A percentile compares a stretch with the other conserved stretches of the same genome.
These are phyloP conservation scores for Capsella bursapastoris DNA, from an alignment of 345 rosid species.

Conservation along the genomic window DNA sequence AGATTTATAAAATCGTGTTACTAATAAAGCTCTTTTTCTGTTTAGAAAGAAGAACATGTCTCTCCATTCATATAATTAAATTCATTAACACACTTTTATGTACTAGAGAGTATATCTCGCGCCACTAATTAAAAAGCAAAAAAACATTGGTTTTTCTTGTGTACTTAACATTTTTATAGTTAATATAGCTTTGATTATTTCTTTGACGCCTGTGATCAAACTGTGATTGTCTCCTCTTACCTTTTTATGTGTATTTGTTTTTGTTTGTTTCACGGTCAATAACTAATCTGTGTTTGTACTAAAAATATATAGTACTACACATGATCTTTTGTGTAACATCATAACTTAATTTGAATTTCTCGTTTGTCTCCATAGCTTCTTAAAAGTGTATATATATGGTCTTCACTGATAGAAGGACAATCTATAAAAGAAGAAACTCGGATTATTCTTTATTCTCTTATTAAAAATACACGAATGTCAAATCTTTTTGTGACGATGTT, in stretches of 20 bases:
- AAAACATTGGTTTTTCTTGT: not conserved
- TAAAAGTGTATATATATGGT: not conserved
- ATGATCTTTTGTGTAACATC: too few relatives aligned
- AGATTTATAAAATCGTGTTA: slow-evolving; percentile 7
- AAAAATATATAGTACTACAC: too few relatives aligned
- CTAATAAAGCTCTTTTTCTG: slow-evolving; percentile 21
- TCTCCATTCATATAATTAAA: not conserved
- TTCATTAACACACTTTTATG: slow-evolving; percentile 19
- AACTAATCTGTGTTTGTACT: too few relatives aligned
- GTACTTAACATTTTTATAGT: too few relatives aligned
- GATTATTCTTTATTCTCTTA: too few relatives aligned
- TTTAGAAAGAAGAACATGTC: not conserved
- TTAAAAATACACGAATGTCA: slow-evolving; percentile 6
- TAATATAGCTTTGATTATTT: too few relatives aligned
- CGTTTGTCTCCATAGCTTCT: not conserved
- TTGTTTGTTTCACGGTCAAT: too few relatives aligned
- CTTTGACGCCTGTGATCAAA: too few relatives aligned
- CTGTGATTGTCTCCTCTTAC: too few relatives aligned
- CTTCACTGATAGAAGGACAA: not conserved
- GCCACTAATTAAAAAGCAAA: slow-evolving; percentile 36
- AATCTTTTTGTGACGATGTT: slow-evolving; percentile 28
- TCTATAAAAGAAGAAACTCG: not conserved
- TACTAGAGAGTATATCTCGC: slow-evolving; percentile 38
- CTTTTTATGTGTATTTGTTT: too few relatives aligned
- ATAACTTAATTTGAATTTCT: not conserved